Percentiles rank a stretch among this genome's conserved stretches.
These are phyloP conservation scores for Mimosa pudica DNA, from an alignment of 306 rosid genomes.

Conservation along the genomic window DNA sequence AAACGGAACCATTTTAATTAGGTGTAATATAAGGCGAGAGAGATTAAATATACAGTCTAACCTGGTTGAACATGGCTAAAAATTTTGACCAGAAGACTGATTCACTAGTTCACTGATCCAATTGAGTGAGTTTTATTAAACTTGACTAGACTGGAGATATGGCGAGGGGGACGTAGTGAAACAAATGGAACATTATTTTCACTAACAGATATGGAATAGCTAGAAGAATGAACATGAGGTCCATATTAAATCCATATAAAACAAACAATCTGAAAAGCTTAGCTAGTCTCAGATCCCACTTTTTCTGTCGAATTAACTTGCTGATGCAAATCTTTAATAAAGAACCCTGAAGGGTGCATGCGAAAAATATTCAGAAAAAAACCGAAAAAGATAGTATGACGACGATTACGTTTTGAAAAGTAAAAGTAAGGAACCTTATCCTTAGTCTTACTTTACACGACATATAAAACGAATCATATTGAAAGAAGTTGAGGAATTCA, in stretches of 20 bases:
- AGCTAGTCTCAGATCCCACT: constrained; percentile 23
- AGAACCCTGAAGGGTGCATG: constrained; percentile 35
- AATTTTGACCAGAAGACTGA: too few species aligned
- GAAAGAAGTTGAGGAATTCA: constrained; percentile 32
- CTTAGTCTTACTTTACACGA: constrained; percentile 65
- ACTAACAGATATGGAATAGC: background rate
- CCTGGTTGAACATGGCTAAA: too few species aligned
- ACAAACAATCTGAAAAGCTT: constrained; percentile 29
- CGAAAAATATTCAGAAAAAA: background rate
- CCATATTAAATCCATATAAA: constrained; percentile 27
- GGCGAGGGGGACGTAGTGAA: background rate
- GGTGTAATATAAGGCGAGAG: too few species aligned
- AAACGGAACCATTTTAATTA: too few species aligned
- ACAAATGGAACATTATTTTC: background rate
- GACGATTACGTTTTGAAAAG: constrained; percentile 40
- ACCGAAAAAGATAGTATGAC: constrained; percentile 3
- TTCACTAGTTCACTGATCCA: too few species aligned
- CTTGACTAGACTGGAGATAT: too few species aligned
- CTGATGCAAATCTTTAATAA: constrained; percentile 56
- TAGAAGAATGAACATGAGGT: constrained; percentile 15
- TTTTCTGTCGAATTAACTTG: constrained; percentile 37
- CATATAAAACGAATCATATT: constrained; percentile 27
- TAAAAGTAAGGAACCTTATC: constrained; percentile 56
- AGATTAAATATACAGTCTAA: too few species aligned
- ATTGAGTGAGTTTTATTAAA: too few species aligned